These are phyloP conservation scores for Backusella luteola DNA, from an alignment of 192 early-diverging fungal genomes.

Conservation along the genomic window DNA sequence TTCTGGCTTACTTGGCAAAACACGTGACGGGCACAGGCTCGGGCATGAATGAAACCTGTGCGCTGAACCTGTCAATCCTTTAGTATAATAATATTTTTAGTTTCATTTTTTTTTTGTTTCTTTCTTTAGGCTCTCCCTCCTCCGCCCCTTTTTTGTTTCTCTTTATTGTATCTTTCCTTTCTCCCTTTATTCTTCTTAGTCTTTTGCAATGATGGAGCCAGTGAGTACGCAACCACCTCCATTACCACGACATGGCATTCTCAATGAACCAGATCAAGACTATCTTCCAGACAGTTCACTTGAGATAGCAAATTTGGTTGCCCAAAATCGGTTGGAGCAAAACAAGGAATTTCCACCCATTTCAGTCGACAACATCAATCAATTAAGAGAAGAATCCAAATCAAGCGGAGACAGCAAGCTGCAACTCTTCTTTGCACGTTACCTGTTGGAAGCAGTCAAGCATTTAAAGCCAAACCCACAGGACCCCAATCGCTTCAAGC, in stretches of 20 bases:
- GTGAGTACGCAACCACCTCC: not conserved
- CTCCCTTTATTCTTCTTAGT: not conserved
- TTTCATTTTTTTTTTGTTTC: not conserved
- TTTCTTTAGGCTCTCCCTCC: not conserved
- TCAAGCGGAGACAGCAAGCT: constrained; percentile 64
- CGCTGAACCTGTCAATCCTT: not conserved
- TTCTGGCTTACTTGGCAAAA: not conserved
- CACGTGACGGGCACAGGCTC: not conserved
- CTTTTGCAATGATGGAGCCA: not conserved
- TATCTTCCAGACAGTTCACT: constrained; percentile 18
- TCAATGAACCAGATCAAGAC: not conserved
- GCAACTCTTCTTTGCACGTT: constrained; percentile 87
- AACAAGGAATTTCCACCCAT: constrained; percentile 26
- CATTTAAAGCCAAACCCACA: constrained; percentile 61
- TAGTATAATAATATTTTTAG: not conserved
- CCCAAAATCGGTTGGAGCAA: not conserved
- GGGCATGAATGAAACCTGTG: not conserved
- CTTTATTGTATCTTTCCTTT: not conserved
- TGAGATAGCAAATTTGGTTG: not conserved
- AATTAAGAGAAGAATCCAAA: constrained; percentile 47
- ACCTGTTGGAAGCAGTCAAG: constrained; percentile 76
- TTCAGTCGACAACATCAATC: constrained; percentile 37
- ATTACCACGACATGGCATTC: not conserved
- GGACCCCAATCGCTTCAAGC: constrained; percentile 66
- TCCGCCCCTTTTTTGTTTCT: not conserved